Base-by-base conservation (phyloP, 2,329 filamentous ascomycete genomes). In the Ceratocystis eucalypticola region DNA sequence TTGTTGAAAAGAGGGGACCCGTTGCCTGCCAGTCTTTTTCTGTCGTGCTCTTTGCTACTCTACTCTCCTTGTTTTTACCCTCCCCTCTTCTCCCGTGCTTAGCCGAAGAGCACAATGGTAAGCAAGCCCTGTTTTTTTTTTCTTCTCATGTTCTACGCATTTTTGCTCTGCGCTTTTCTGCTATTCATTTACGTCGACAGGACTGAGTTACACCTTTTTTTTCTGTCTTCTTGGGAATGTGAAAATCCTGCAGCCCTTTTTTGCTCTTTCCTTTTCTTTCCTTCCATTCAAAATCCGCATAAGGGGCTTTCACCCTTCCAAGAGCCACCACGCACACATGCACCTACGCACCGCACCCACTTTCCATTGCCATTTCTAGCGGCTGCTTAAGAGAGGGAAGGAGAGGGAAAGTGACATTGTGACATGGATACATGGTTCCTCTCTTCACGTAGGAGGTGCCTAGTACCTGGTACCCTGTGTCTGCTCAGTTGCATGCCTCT, bases 211-310 rank as follows among this genome's bases (percentile, higher is more conserved):
- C 28, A 17, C n/a, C 28, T 41, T 63, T 22, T 46, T 53, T 30
- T 2, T 30, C 5, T 41, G 37, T 41, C 37, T 41, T 41, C 37
- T 12, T 41, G 37, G n/a, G 33, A 12, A 37, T 33, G 25, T 33
- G 55, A 59, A 59, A 59, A 59, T 59, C 55, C 55, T 33, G 55
- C 55, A 28, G 48, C 22, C 48, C 48, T 53, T 28, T 53, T 28
- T 53, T 25, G 20, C 15, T 28, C 25, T 28, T 53, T 50, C n/a
- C 12, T n/a, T 30, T 17, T 57, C 12, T 37, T 57, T 30, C 25
- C 53, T 33, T 57, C 53, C 53, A 57, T 57, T 15, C 6, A 28
- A n/a, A 33, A 33, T 57, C 10, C 20, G 5, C 12, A 22, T 57
- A 30, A 30, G 22, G 25, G 8, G 25, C 22, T 17, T 28, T 57